Evolutionary conservation across 1,284 basidiomycete species (phyloP), one percentile per base, ranked within the genome.

Genomic region (Vanrija sp.): DNA sequence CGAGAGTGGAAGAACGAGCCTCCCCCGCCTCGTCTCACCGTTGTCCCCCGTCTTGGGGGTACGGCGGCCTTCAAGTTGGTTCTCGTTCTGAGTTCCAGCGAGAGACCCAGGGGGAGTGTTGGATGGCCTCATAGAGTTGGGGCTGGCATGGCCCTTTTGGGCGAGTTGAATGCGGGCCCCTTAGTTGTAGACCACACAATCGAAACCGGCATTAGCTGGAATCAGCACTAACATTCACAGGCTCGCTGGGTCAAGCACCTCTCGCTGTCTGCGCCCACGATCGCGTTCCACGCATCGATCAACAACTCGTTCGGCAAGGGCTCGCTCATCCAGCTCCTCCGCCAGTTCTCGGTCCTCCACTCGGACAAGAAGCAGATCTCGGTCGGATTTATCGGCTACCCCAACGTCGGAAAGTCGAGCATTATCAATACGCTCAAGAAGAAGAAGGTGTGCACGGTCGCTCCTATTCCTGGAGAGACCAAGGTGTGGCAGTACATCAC

Each of bases 401-500:
- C 96, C 5, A 98, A 99, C 75, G 93, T 97, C 53, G 95, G 96
- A 46, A 99, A 98, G 79, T 91, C 88, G 61, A 89, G 86, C 68
- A 91, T 98, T 64, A 98, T 98, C 80, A 98, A 99, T 80, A 98
- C 96, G 43, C 83, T 99, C 62, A 98, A 98, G 83, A 92, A 91
- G 78, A 89, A 91, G 77, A 97, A 97, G 78, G 95, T 98, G 62
- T 98, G 96, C 82, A 87, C 85, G 28, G 94, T 98, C 51, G 96
- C 96, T 16, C 95, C 96, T 12, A 86, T 98, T 28, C 96, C 96
- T 8, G 95, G 95, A 67, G 95, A 99, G 82, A 99, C 96, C 51
- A 98, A 98, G 80, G 92, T 98, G 64, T 98, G 96, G 96, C 95
- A 98, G 83, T 98, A 98, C 79, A 96, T 98, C 78, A 91, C 92